Base-by-base conservation (phyloP, 2,329 filamentous ascomycete species). In the Hymenoscyphus scutula region DNA sequence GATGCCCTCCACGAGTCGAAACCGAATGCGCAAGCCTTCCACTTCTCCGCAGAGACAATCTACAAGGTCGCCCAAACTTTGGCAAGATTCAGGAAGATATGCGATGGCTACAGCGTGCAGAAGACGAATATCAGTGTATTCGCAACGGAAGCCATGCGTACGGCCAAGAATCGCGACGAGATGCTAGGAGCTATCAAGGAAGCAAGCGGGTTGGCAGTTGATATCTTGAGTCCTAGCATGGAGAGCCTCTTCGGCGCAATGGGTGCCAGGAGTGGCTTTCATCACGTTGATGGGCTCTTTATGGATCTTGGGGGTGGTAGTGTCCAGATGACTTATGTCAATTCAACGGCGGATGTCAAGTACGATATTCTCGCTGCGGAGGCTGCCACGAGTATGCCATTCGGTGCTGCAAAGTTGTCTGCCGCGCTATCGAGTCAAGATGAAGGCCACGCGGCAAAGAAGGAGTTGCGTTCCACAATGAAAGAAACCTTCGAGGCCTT, bases 101-200 rank as follows among this genome's bases (percentile, higher is more conserved):
- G 92, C 63, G 73, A 81, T 60, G 84, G 88, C 62, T 91, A 91
- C 72, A 80, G 81, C 19, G 91, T 97, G 0, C 85, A 85, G 0
- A 73, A 80, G 0, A 69, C 76, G 37, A 87, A 92, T 66, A 84
- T 94, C 64, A 83, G 84, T 23, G 84, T 97, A 10, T 84, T 97
- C 51, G 93, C 92, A 23, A 97, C 93, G 0, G 93, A 97, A 75
- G 93, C 93, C 3, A 95, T 93, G 74, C 86, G 93, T 53, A 90
- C 87, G 27, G 91, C 93, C 5, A 76, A 83, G 62, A 97, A 97
- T 71, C 86, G 88, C 0, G 79, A 79, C 23, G 82, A 85, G 1
- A 91, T 95, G 76, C 80, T 90, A 1, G 74, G 77, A 0, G 81
- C 82, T 34, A 93, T 97, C 66, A 79, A 81, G 53, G 73, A 79